Percentiles rank a stretch among this genome's conserved stretches.
phyloP scores from a whole-genome alignment of 179 eudicot species.

The Vitellaria paradoxa region DNA sequence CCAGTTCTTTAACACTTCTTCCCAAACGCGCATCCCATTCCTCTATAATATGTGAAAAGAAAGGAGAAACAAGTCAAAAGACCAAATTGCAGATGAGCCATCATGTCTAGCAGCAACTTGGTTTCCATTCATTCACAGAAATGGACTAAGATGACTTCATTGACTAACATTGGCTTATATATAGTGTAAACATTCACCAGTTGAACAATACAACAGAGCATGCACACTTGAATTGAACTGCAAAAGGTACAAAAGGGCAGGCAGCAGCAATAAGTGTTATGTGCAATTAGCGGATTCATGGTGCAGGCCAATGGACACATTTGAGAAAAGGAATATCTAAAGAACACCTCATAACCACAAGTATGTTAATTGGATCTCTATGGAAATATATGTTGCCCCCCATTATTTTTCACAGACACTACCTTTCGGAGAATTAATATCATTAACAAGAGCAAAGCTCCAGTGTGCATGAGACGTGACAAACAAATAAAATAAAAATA shows the following conservation, averaged over 20 bases:
- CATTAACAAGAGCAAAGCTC: neutral
- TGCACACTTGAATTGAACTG: neutral
- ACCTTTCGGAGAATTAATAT: neutral
- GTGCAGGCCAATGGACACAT: neutral
- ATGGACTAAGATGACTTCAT: too few species aligned
- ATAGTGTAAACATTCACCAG: too few species aligned
- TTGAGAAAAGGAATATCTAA: neutral
- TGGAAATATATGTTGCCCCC: neutral
- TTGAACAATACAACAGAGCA: neutral
- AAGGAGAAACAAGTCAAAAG: constrained; percentile 4
- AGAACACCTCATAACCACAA: neutral
- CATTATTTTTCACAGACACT: neutral
- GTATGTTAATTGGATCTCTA: neutral
- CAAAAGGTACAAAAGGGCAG: neutral
- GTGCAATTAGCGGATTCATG: neutral
- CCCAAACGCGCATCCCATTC: constrained; percentile 37
- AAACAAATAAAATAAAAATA: too few species aligned
- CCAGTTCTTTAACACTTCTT: constrained; percentile 27
- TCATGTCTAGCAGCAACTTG: neutral
- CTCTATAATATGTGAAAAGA: constrained; percentile 36
- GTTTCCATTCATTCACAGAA: neutral
- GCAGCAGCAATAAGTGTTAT: neutral
- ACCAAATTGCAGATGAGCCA: neutral
- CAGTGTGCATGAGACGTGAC: neutral
- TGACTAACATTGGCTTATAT: neutral